Conservation (phyloP, 2,329 filamentous ascomycete species). For the Colletotrichum caudatum region DNA sequence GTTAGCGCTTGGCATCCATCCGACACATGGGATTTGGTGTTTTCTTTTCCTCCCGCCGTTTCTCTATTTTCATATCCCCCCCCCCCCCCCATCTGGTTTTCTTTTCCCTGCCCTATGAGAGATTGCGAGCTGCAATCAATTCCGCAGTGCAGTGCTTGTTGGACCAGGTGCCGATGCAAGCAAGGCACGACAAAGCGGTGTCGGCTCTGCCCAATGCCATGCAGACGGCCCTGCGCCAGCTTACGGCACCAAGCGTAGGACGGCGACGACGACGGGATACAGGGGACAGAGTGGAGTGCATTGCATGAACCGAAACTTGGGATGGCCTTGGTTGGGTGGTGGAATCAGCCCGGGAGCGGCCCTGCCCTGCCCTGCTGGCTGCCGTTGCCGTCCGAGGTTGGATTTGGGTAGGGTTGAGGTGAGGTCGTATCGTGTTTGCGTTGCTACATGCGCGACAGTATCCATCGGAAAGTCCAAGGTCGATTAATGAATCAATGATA, state of each 20-base stretch:
- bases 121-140: not conserved
- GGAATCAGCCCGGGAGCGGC: constrained; percentile 25
- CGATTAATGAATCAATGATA: not conserved
- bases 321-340: constrained; percentile 28
- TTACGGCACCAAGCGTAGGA: not conserved
- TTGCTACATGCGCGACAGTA: not conserved
- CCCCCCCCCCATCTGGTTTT: no score
- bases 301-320: constrained; percentile 38
- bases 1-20: not conserved
- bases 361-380: constrained; percentile 23
- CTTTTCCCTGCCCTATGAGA: not conserved
- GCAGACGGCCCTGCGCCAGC: constrained; percentile 11
- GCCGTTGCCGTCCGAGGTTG: constrained; percentile 29
- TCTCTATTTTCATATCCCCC: not conserved
- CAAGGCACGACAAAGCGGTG: not conserved
- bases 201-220: constrained; percentile 14
- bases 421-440: not conserved
- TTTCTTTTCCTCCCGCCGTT: not conserved
- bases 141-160: not conserved
- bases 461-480: not conserved
- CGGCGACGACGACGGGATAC: not conserved
- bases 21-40: constrained; percentile 17
- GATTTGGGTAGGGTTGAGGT: constrained; percentile 1
- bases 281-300: constrained; percentile 22
- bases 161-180: not conserved